A percentile compares a stretch with the other conserved stretches of the same genome.
Conservation (phyloP, 371 early-diverging fungal genomes). For the Mortierella sp. region DNA sequence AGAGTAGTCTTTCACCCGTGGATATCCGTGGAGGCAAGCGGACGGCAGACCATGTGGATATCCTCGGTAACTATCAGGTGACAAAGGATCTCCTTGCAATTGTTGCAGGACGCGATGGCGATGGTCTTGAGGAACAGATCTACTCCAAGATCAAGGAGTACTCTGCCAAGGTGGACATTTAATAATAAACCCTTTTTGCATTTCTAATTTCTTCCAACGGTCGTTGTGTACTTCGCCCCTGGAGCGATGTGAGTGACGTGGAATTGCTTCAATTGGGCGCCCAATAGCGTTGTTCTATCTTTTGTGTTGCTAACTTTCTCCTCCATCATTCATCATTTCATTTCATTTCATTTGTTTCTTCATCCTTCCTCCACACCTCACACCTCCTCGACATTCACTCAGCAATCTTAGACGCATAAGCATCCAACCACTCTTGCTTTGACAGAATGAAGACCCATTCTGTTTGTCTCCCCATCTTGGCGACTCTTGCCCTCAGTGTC, state of each 20-base stretch:
- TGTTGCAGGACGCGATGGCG: conserved; percentile 58
- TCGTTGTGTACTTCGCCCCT: conserved; percentile 4
- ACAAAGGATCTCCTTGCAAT: conserved; percentile 62
- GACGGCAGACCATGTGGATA: conserved; percentile 93
- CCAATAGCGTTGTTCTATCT: neutral
- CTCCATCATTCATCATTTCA: neutral
- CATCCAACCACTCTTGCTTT: neutral
- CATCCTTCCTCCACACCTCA: neutral
- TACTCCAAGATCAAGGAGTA: conserved; percentile 59
- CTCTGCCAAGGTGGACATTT: conserved; percentile 55
- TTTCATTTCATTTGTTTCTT: neutral
- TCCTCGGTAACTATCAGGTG: conserved; percentile 82
- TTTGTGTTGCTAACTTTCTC: neutral
- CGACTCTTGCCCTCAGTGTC: conserved; percentile 37
- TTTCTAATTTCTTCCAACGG: neutral
- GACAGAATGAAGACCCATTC: conserved; percentile 33
- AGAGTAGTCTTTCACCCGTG: conserved; percentile 67
- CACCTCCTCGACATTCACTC: neutral
- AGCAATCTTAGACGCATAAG: neutral
- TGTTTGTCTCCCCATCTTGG: conserved; percentile 32
- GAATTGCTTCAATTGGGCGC: neutral
- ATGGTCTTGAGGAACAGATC: conserved; percentile 55
- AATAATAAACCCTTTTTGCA: neutral
- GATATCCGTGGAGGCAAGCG: conserved; percentile 88
- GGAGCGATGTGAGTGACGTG: neutral